Conservation (phyloP, 805 yeast genomes). For the Myxozyma neotropica region DNA sequence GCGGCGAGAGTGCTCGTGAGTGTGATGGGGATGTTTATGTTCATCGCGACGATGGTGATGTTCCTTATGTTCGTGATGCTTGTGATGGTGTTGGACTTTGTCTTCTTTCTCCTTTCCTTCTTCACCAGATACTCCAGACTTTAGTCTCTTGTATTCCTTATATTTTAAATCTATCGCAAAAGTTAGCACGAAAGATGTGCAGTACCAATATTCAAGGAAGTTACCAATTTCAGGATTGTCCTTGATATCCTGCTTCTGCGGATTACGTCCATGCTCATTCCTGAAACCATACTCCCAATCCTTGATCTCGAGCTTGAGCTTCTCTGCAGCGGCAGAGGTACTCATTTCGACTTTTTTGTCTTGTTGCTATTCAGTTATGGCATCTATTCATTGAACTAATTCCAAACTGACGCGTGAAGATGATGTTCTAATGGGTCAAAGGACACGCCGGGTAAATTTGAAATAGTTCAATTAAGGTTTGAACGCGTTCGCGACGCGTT, state of each 20-base stretch:
- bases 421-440: neutral
- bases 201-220: neutral
- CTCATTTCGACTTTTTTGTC: neutral
- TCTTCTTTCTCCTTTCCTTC: neutral
- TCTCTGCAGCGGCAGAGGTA: slow-evolving; percentile 1
- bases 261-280: slow-evolving; percentile 47
- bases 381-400: no score
- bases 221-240: slow-evolving; percentile 43
- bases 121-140: neutral
- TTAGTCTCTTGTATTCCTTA: slow-evolving; percentile 18
- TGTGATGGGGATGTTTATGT: neutral
- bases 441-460: neutral
- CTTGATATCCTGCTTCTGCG: slow-evolving; percentile 53
- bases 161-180: slow-evolving; percentile 25
- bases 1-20: neutral
- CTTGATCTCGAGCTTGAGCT: slow-evolving; percentile 52
- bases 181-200: neutral
- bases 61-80: no score
- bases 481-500: slow-evolving; percentile 14
- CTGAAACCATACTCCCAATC: slow-evolving; percentile 57
- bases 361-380: neutral
- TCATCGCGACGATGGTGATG: neutral
- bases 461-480: no score
- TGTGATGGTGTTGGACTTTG: neutral
- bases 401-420: no score